Base-by-base conservation (phyloP, 2,329 filamentous ascomycete species). In the Botrytis elliptica region DNA sequence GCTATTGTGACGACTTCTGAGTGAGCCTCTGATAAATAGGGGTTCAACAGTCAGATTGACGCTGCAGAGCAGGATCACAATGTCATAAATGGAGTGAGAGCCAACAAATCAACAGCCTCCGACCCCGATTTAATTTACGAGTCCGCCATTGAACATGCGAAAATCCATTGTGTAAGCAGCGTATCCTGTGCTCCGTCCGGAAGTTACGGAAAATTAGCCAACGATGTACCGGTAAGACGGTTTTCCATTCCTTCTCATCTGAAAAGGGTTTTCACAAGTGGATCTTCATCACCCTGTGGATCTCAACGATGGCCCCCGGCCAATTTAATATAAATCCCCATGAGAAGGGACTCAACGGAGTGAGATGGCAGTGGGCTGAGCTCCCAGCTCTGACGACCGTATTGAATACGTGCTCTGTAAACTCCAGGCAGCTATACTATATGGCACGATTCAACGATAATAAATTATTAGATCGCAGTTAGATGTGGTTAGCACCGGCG, bases 171-270 rank as follows among this genome's bases (percentile, higher is more conserved):
- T n/a, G 42, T n/a, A 25, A 49, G 20, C 42, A 4, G n/a, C 62
- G 22, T 33, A 33, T 33, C 25, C n/a, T 44, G 38, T 44, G 16
- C 38, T 18, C 49, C 6, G 3, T 16, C 8, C 25, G n/a, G 25
- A 55, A n/a, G 52, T 14, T 52, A 55, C n/a, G 52, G 14, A 44
- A 16, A 42, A 29, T 20, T 46, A 10, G n/a, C 63, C 29, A 46
- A 46, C 10, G n/a, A 33, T 44, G 63, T 46, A 66, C 42, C 63
- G 63, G 42, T 66, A 49, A 66, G 42, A 66, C 20, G 63, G 29
- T 66, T 66, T 25, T 33, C 42, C 22, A 25, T 8, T 18, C 42
- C 22, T 33, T 7, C 29, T 36, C 25, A 49, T 25, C 42, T 7
- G 38, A 66, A 66, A 66, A 22, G 40, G 42, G 46, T 66, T 38